These are phyloP conservation scores for Colletotrichum plurivorum DNA, from an alignment of 2,329 filamentous ascomycete genomes.

Conservation along the genomic window DNA sequence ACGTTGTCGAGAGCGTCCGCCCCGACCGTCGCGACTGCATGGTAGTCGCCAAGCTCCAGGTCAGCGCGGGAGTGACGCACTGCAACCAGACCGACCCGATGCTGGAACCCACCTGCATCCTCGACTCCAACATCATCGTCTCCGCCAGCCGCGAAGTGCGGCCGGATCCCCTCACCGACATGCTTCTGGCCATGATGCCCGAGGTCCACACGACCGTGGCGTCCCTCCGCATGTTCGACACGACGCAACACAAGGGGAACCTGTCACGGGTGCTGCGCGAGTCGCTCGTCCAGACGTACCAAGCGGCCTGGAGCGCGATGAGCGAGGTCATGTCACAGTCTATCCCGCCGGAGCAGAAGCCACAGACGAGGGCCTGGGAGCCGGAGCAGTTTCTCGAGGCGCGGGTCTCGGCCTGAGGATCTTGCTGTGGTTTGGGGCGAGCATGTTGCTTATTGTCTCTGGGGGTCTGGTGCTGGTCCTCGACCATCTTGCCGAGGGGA, in stretches of 20 bases:
- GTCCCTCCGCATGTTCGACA: not conserved
- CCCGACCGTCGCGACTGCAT: not conserved
- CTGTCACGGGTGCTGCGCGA: not conserved
- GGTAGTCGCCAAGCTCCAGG: not conserved
- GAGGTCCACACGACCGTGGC: not conserved
- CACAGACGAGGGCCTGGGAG: not conserved
- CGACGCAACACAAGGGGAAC: fast-evolving
- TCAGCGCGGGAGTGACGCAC: not conserved
- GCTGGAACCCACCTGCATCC: not conserved
- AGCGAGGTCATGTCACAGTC: too few relatives aligned
- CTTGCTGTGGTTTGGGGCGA: not conserved
- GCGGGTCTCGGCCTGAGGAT: not conserved
- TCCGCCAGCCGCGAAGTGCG: fast-evolving
- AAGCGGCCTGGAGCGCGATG: not conserved
- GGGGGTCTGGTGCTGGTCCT: not conserved
- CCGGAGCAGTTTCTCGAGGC: not conserved
- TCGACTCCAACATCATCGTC: not conserved
- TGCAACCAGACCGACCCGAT: fast-evolving
- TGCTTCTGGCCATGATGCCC: not conserved
- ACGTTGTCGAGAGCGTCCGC: not conserved
- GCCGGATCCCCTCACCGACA: not conserved
- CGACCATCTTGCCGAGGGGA: fast-evolving
- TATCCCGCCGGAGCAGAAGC: fast-evolving
- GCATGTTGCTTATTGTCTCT: not conserved
- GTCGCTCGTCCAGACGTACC: not conserved